A percentile compares a stretch with the other conserved stretches of the same genome.
These are phyloP conservation scores for Schizochytrium sp. DNA, from an alignment of 108 stramenopile genomes.

Conservation along the genomic window DNA sequence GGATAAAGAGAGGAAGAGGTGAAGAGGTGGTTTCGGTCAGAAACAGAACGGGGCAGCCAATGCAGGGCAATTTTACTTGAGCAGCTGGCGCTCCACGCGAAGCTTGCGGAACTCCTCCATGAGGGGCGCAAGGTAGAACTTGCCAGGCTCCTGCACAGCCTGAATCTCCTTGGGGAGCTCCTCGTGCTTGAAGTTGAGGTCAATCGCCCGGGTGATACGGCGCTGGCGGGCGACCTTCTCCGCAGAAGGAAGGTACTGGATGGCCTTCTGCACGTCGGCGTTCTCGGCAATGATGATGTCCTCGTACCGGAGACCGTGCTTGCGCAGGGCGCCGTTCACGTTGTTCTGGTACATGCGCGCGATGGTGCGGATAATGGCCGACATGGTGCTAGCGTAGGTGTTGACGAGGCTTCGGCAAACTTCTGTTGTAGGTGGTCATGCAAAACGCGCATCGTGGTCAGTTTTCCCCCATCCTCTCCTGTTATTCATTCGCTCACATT, in stretches of 20 bases:
- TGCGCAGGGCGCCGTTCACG: background rate
- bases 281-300: slow-evolving; percentile 16
- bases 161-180: slow-evolving; percentile 6
- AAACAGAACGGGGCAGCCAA: too few species aligned
- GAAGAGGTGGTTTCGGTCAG: too few species aligned
- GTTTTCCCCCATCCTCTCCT: too few species aligned
- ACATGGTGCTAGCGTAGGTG: background rate
- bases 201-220: background rate
- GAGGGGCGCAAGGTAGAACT: slow-evolving; percentile 12
- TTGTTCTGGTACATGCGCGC: slow-evolving; percentile 11
- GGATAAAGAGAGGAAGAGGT: too few species aligned
- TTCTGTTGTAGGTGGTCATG: too few species aligned
- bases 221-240: slow-evolving; percentile 18
- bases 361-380: background rate
- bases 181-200: slow-evolving; percentile 20
- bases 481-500: too few species aligned
- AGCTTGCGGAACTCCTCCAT: background rate
- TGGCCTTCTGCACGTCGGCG: background rate
- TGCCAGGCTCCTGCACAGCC: slow-evolving; percentile 7
- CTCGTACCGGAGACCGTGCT: background rate
- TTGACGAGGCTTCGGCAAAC: too few species aligned
- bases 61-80: background rate
- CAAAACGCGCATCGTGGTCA: too few species aligned
- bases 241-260: background rate
- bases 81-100: background rate